Conservation (phyloP, 192 early-diverging fungal species). For the Dispira parvispora region DNA sequence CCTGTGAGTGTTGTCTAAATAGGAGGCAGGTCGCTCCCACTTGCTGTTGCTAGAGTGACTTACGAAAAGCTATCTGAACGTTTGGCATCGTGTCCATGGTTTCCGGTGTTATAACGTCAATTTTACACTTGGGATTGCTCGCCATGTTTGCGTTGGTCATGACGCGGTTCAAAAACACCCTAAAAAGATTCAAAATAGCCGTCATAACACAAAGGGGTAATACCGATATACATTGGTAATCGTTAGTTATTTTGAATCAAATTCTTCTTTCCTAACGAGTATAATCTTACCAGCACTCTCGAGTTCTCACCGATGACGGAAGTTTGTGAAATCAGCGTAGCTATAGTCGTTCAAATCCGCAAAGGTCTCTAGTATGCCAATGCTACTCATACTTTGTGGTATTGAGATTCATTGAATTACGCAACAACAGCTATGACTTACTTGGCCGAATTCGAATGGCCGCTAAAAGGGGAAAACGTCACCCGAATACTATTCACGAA, state of each 20-base stretch:
- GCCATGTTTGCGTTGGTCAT: conserved; percentile 2
- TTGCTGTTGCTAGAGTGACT: background rate
- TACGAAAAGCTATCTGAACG: conserved; percentile 9
- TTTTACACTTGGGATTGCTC: conserved; percentile 7
- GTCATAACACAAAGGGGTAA: background rate
- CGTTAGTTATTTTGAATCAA: background rate
- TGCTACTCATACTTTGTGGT: background rate
- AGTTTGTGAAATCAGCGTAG: too few relatives aligned
- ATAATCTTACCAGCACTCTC: background rate
- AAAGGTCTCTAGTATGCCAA: background rate
- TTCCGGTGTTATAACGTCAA: background rate
- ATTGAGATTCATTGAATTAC: background rate
- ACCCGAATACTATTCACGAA: conserved; percentile 2
- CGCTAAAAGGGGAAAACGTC: background rate
- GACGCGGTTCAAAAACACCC: conserved; percentile 7
- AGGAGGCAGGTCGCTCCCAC: background rate
- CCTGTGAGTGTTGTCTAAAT: background rate
- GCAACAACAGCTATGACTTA: background rate
- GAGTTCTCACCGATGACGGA: too few relatives aligned
- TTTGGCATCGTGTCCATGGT: background rate
- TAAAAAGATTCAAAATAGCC: background rate
- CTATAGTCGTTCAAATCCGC: too few relatives aligned
- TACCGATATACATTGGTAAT: background rate
- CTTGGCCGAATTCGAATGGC: background rate
- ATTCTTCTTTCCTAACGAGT: background rate